Conservation (phyloP, 345 rosid species). For the Gossypium thurberi region DNA sequence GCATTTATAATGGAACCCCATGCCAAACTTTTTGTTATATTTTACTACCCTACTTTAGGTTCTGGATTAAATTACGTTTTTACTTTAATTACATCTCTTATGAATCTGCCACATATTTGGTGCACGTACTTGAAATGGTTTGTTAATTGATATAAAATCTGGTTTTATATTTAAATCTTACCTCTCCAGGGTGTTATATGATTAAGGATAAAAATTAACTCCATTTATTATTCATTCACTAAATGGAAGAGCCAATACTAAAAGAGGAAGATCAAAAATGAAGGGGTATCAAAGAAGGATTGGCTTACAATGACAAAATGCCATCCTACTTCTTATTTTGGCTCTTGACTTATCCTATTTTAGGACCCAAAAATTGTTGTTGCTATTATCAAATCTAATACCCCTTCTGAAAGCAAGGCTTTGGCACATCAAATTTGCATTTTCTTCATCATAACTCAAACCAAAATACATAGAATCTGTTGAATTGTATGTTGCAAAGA, state of each 20-base stretch:
- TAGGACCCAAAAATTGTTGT: neutral
- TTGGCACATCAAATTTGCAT: neutral
- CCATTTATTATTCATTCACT: neutral
- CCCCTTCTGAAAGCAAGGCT: neutral
- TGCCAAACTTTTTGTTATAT: neutral
- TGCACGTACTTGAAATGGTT: neutral
- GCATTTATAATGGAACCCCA: neutral
- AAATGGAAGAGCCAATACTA: neutral
- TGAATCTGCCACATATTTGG: neutral
- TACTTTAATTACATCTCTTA: neutral
- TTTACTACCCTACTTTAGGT: neutral
- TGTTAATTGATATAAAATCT: neutral
- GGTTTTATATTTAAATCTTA: neutral
- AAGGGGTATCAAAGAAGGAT: neutral
- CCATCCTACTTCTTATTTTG: neutral
- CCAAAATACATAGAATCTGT: neutral
- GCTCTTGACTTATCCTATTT: constrained; percentile 7
- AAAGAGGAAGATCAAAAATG: neutral
- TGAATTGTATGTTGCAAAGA: neutral
- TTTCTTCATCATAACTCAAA: neutral
- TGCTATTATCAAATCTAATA: neutral
- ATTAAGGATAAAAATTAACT: neutral
- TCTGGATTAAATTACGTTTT: too few relatives aligned
- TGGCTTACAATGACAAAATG: constrained; percentile 1
- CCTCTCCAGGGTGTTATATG: neutral